Conservation (phyloP, 345 rosid genomes). For the Arabidopsis thaliana region TAIR10.1 NC_003074.8:21072501-21073000, state of each 20-base stretch:
- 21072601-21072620: slow-evolving; percentile 20
- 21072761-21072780: neutral
- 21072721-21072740: neutral
- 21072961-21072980: neutral
- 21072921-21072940: neutral
- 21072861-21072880: neutral
- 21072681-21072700: slow-evolving; percentile 17
- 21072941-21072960: neutral
- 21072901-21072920: neutral
- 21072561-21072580: slow-evolving; percentile 4
- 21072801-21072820: neutral
- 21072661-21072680: neutral
- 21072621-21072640: slow-evolving; percentile 4
- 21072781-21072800: slow-evolving; percentile 4
- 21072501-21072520: slow-evolving; percentile 31
- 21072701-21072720: slow-evolving; percentile 16
- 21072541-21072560: slow-evolving; percentile 28
- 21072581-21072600: slow-evolving; percentile 10
- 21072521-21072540: slow-evolving; percentile 31
- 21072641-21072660: neutral
- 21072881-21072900: neutral
- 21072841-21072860: neutral
- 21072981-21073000: slow-evolving; percentile 8
- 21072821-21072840: neutral
- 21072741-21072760: slow-evolving; percentile 7